phyloP scores from a whole-genome alignment of 768 basidiomycete species.

The Calocera viscosa region DNA sequence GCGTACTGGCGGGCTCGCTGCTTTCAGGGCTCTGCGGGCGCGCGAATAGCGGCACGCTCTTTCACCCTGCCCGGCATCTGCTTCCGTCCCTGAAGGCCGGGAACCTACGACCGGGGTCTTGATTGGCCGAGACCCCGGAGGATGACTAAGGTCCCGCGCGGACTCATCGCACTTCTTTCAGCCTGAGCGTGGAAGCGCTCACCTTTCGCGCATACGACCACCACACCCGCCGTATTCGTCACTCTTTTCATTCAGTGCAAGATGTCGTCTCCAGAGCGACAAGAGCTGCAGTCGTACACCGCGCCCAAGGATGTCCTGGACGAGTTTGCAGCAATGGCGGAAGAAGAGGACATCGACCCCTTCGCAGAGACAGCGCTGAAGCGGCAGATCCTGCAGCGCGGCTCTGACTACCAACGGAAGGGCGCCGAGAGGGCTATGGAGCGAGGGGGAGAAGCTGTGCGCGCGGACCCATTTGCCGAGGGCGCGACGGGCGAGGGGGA shows the following conservation, averaged over 20 bases:
- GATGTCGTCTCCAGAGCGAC: conserved; percentile 27
- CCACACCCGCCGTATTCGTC: conserved; percentile 3
- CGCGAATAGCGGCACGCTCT: too few species aligned
- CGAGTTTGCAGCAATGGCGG: conserved; percentile 87
- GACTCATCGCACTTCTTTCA: background rate
- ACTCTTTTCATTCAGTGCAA: background rate
- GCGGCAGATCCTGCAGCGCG: conserved; percentile 84
- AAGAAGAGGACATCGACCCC: conserved; percentile 84
- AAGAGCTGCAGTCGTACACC: conserved; percentile 81
- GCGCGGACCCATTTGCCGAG: conserved; percentile 63
- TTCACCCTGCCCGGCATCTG: too few species aligned
- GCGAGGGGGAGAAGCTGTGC: conserved; percentile 26
- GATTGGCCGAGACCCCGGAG: background rate
- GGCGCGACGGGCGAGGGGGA: conserved; percentile 50
- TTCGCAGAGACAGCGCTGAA: conserved; percentile 87
- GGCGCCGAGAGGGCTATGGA: conserved; percentile 40
- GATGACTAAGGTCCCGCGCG: conserved; percentile 1
- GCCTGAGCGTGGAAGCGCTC: background rate
- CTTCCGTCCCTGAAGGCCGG: background rate
- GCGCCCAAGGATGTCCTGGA: conserved; percentile 86
- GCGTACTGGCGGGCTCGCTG: background rate
- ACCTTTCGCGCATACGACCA: conserved; percentile 2
- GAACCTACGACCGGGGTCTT: background rate
- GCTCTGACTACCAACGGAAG: conserved; percentile 89
- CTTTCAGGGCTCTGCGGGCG: background rate